Percentiles rank a stretch among this genome's conserved stretches.
phyloP scores from a whole-genome alignment of 352 stramenopile species.

The Pythium rhizo-oryzae region DNA sequence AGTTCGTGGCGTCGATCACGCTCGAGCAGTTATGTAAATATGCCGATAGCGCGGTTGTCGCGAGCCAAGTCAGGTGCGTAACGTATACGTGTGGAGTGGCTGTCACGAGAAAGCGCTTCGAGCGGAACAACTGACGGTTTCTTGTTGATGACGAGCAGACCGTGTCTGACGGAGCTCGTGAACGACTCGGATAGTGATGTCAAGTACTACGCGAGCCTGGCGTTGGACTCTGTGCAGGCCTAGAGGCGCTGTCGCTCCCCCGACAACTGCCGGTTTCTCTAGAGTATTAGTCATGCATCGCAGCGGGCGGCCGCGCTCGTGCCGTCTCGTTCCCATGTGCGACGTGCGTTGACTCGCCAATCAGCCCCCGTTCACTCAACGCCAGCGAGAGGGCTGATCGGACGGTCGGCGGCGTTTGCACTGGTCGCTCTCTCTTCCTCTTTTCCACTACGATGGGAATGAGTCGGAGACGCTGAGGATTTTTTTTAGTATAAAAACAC shows the following conservation, averaged over 20 bases:
- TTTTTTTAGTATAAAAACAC: constrained; percentile 30
- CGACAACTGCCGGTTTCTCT: constrained; percentile 18
- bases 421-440: constrained; percentile 5
- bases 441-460: background rate
- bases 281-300: constrained; percentile 31
- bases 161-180: constrained; percentile 73
- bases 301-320: background rate
- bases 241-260: constrained; percentile 27
- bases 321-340: background rate
- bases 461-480: constrained; percentile 2
- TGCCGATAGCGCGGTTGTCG: constrained; percentile 64
- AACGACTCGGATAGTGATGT: constrained; percentile 84
- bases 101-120: too few species aligned
- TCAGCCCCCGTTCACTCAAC: background rate
- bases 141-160: constrained; percentile 35
- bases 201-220: constrained; percentile 88
- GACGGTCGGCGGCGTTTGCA: background rate
- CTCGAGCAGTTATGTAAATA: constrained; percentile 86
- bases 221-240: constrained; percentile 73
- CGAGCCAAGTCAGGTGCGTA: constrained; percentile 73
- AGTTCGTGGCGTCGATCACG: constrained; percentile 86
- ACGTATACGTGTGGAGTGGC: background rate
- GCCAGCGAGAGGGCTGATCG: background rate
- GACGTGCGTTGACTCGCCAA: background rate
- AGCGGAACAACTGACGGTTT: background rate